Conservation (phyloP, 2,329 filamentous ascomycete species). For the Aspergillus puulaauensis region DNA sequence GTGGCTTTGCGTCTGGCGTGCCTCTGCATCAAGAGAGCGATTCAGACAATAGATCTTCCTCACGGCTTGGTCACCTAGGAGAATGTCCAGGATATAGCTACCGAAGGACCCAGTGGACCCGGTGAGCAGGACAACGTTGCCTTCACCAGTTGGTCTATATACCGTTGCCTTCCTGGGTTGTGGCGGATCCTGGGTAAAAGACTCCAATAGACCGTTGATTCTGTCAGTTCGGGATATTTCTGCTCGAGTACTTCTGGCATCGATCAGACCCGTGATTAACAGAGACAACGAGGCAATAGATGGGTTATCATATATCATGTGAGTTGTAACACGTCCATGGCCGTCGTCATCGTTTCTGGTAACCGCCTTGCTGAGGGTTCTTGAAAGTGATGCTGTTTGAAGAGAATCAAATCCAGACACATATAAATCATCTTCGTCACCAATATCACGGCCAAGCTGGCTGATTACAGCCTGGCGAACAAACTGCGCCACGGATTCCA, state of each 20-base stretch:
- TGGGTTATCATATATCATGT: not conserved
- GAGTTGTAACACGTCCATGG: not conserved
- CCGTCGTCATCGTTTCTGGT: no score
- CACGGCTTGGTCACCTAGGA: constrained; percentile 35
- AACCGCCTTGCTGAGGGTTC: not conserved
- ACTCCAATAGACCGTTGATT: not conserved
- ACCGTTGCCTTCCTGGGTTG: no score
- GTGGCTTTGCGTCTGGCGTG: constrained; percentile 39
- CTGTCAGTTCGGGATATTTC: not conserved
- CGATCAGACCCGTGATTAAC: not conserved
- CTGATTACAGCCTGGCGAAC: not conserved
- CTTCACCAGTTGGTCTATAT: not conserved
- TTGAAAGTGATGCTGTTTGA: not conserved
- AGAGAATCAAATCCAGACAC: not conserved
- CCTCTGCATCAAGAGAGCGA: constrained; percentile 39
- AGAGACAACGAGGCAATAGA: not conserved
- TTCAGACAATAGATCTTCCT: constrained; percentile 51
- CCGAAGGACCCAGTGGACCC: constrained; percentile 53
- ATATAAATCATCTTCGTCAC: not conserved
- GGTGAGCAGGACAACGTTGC: constrained; percentile 10
- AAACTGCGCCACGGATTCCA: no score
- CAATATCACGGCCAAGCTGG: not conserved
- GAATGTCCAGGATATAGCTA: constrained; percentile 45
- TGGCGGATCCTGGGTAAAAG: not conserved
- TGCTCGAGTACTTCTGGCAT: not conserved